Evolutionary conservation across 1,284 basidiomycete species (phyloP).

Genomic region (Neotropicomus parvogracilis): DNA sequence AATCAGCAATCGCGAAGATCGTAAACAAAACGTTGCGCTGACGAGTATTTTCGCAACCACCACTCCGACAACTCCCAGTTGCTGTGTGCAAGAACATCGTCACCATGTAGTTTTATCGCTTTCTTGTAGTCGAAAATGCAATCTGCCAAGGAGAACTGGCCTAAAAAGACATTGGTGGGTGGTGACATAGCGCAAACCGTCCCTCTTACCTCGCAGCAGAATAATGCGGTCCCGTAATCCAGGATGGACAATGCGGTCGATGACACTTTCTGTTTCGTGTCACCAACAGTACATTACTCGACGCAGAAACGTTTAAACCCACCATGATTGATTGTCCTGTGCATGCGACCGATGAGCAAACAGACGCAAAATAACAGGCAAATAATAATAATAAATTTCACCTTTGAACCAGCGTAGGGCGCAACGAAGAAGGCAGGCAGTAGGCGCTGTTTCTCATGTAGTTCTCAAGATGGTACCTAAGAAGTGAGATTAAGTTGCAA

Average conservation of each 20-base stretch:
- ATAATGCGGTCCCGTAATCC: conserved; percentile 88
- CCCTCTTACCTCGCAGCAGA: conserved; percentile 62
- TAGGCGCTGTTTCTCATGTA: conserved; percentile 78
- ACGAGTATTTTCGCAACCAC: conserved; percentile 75
- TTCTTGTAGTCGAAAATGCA: conserved; percentile 68
- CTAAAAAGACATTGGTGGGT: conserved; percentile 48
- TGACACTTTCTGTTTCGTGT: conserved; percentile 65
- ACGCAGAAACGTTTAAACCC: conserved; percentile 26
- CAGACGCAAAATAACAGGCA: not conserved
- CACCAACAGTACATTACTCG: conserved; percentile 9
- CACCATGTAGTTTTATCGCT: conserved; percentile 74
- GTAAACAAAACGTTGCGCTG: conserved; percentile 1
- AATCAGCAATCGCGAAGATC: conserved; percentile 1
- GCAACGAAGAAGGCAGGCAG: conserved; percentile 81
- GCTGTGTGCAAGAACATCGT: conserved; percentile 80
- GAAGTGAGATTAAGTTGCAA: conserved; percentile 1
- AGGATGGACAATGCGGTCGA: conserved; percentile 84
- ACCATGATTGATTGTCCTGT: conserved; percentile 81
- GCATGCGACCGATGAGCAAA: conserved; percentile 16
- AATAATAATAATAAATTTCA: conserved; percentile 24
- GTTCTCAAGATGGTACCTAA: conserved; percentile 83
- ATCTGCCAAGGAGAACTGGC: conserved; percentile 72
- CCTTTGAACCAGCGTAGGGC: conserved; percentile 84
- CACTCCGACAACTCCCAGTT: conserved; percentile 87
- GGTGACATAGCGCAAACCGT: too few relatives aligned